Evolutionary conservation across 148 eudicot genomes (phyloP).

Genomic region (Amaranthus hypochondriacus): DNA sequence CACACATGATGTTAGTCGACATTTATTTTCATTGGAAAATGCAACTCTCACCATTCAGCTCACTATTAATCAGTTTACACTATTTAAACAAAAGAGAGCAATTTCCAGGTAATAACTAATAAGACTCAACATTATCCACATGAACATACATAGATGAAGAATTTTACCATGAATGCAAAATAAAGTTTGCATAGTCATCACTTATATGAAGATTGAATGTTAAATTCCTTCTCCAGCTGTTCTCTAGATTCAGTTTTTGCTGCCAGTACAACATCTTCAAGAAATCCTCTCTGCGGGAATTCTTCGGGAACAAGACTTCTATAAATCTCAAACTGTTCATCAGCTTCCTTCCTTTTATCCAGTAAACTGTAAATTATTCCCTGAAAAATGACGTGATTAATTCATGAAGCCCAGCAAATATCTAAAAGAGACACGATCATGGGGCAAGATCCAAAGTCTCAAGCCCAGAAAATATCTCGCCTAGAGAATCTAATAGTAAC

Average conservation of each 20-base stretch:
- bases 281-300: conserved; percentile 87
- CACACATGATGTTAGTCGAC: neutral
- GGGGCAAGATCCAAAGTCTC: neutral
- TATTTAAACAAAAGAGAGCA: neutral
- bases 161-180: conserved; percentile 11
- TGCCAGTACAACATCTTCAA: conserved; percentile 82
- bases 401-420: neutral
- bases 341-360: conserved; percentile 81
- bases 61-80: neutral
- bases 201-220: conserved; percentile 34
- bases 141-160: neutral
- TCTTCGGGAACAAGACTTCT: conserved; percentile 86
- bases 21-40: neutral
- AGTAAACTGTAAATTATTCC: conserved; percentile 82
- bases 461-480: neutral
- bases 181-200: conserved; percentile 15
- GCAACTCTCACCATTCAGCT: neutral
- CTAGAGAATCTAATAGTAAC: neutral
- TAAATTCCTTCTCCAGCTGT: conserved; percentile 59
- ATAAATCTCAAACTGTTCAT: conserved; percentile 66
- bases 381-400: conserved; percentile 31
- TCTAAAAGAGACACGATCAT: neutral
- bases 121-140: neutral
- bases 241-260: conserved; percentile 64
- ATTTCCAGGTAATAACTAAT: neutral